Conservation (phyloP, 495 filamentous ascomycete genomes). For the Cryomyces antarcticus region DNA sequence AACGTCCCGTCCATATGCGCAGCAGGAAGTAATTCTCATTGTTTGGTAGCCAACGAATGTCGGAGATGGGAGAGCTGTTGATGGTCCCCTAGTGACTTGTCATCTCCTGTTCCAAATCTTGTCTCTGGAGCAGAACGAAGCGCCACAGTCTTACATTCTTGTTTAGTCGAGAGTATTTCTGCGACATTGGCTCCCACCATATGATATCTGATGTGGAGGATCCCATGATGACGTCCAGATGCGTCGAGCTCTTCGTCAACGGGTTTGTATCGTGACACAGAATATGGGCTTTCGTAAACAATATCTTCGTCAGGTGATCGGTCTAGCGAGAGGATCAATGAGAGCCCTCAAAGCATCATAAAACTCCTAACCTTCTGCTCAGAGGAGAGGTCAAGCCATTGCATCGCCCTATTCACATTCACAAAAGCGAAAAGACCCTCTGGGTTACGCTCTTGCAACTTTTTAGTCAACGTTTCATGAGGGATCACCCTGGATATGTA, state of each 20-base stretch:
- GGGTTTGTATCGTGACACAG: constrained; percentile 87
- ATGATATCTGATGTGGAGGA: constrained; percentile 93
- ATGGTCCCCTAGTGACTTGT: constrained; percentile 43
- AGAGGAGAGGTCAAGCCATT: constrained; percentile 57
- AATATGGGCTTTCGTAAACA: constrained; percentile 90
- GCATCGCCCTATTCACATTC: constrained; percentile 84
- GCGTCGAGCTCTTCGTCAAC: constrained; percentile 52
- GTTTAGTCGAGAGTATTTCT: constrained; percentile 88
- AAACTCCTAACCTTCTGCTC: constrained; percentile 26
- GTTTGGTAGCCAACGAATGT: constrained; percentile 81
- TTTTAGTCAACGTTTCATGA: constrained; percentile 59
- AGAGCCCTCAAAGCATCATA: background rate
- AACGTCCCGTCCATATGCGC: constrained; percentile 86
- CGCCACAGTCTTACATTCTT: constrained; percentile 46
- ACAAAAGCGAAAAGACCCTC: constrained; percentile 80
- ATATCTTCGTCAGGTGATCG: constrained; percentile 80
- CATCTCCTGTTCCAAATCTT: background rate
- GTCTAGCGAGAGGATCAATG: constrained; percentile 19
- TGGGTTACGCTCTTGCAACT: constrained; percentile 51
- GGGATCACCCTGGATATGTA: constrained; percentile 91
- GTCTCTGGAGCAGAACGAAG: background rate
- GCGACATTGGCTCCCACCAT: constrained; percentile 95
- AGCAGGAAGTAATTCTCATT: constrained; percentile 82
- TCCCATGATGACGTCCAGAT: constrained; percentile 84
- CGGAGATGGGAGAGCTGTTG: constrained; percentile 61